Percentiles rank a stretch among this genome's conserved stretches.
Conservation (phyloP, 495 filamentous ascomycete genomes). For the Penicillium atrosanguineum region DNA sequence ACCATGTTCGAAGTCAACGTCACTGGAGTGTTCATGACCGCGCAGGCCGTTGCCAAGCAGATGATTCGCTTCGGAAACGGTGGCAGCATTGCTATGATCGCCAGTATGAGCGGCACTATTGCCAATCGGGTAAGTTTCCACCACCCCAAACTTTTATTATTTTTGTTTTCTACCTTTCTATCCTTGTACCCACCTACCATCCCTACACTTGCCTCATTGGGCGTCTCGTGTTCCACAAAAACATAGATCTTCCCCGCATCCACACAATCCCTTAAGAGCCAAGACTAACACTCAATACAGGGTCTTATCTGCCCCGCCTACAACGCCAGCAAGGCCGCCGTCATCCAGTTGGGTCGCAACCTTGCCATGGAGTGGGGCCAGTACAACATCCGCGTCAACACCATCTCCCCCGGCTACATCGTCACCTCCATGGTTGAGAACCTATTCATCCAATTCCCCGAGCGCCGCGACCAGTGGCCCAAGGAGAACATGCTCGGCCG, state of each 20-base stretch:
- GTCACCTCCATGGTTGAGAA: constrained; percentile 86
- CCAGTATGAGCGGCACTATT: constrained; percentile 69
- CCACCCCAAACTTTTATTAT: neutral
- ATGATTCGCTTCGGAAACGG: constrained; percentile 72
- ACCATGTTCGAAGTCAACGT: constrained; percentile 75
- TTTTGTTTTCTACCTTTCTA: neutral
- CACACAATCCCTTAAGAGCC: neutral
- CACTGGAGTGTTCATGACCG: constrained; percentile 73
- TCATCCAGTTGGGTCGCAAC: constrained; percentile 80
- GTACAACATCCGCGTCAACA: constrained; percentile 90
- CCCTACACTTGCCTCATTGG: neutral
- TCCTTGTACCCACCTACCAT: neutral
- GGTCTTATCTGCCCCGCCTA: constrained; percentile 76
- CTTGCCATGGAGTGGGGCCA: constrained; percentile 86
- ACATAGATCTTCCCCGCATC: neutral
- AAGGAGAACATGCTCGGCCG: constrained; percentile 85
- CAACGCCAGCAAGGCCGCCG: constrained; percentile 86
- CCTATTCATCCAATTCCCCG: constrained; percentile 72
- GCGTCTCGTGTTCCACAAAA: neutral
- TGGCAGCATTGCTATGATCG: constrained; percentile 72
- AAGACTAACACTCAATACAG: constrained; percentile 30
- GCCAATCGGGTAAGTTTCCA: constrained; percentile 57
- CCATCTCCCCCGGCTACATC: constrained; percentile 92
- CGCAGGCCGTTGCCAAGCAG: constrained; percentile 66
- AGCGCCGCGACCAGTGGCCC: constrained; percentile 74